Percentiles rank a stretch among this genome's conserved stretches.
phyloP scores from a whole-genome alignment of 2,329 filamentous ascomycete genomes.

The Nemania abortiva region DNA sequence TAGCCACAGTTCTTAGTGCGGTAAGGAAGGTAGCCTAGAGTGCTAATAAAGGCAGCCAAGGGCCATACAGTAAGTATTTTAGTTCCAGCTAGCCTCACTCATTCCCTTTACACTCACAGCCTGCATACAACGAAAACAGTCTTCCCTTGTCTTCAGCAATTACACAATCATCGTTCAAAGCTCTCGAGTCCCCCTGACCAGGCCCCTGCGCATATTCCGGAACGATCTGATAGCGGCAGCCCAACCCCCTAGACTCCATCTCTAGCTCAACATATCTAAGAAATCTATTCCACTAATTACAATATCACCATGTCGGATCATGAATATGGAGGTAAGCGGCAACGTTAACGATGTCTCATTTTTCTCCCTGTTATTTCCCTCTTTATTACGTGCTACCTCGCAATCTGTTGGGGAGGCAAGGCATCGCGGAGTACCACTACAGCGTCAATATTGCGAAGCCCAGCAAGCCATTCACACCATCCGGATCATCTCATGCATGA shows the following conservation, averaged over 20 bases:
- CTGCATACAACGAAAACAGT: slow-evolving; percentile 25
- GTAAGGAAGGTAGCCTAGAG: slow-evolving; percentile 10
- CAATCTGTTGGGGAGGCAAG: not conserved
- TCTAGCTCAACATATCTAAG: not conserved
- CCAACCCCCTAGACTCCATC: not conserved
- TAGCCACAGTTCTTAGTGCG: slow-evolving; percentile 2
- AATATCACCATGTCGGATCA: slow-evolving; percentile 70
- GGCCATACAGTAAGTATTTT: not conserved
- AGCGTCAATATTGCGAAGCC: not conserved
- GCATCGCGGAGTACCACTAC: not conserved
- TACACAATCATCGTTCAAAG: not conserved
- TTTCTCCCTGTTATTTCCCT: not conserved
- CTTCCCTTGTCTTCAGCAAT: slow-evolving; percentile 26
- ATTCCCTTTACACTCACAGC: slow-evolving; percentile 18
- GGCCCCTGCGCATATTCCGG: not conserved
- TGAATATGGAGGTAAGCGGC: slow-evolving; percentile 71
- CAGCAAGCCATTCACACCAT: not conserved
- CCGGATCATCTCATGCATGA: not conserved
- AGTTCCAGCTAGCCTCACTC: slow-evolving; percentile 27
- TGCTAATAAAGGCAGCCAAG: slow-evolving; percentile 5
- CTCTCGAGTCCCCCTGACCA: not conserved
- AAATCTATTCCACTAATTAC: slow-evolving; percentile 9
- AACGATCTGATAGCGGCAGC: not conserved
- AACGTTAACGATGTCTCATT: slow-evolving; percentile 10
- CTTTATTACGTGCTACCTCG: not conserved